A percentile compares a stretch with the other conserved stretches of the same genome.
Evolutionary conservation across 345 rosid genomes (phyloP).

Genomic region (Salix dunnii): DNA sequence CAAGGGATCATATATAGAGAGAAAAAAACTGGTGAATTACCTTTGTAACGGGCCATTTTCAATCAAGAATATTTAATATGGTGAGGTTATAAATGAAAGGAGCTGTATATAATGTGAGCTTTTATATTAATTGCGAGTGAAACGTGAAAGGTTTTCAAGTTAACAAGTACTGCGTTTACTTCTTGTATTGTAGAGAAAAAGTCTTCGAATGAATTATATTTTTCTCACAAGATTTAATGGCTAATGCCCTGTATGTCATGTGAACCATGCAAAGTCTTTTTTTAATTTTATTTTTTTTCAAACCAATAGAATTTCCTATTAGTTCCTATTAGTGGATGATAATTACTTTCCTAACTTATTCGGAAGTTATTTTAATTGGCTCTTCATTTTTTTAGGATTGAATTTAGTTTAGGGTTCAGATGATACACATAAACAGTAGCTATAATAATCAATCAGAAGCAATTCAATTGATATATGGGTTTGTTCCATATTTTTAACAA

Average conservation of each 20-base stretch:
- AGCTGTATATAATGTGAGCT: not conserved
- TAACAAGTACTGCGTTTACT: not conserved
- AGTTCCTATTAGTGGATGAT: not conserved
- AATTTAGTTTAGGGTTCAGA: too few relatives aligned
- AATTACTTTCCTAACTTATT: not conserved
- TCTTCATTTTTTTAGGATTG: not conserved
- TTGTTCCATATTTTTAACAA: too few relatives aligned
- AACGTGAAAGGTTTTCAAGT: conserved; percentile 1
- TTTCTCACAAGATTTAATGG: not conserved
- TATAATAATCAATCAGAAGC: too few relatives aligned
- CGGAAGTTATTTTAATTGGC: not conserved
- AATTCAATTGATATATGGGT: too few relatives aligned
- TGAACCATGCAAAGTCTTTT: not conserved
- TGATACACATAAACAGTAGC: too few relatives aligned
- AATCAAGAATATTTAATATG: not conserved
- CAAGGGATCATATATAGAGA: not conserved
- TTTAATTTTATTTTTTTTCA: not conserved
- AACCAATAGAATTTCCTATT: not conserved
- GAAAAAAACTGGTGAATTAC: not conserved
- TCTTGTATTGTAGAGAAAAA: not conserved
- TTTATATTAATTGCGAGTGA: not conserved
- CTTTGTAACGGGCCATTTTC: conserved; percentile 19
- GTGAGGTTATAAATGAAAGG: not conserved
- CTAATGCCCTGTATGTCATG: not conserved
- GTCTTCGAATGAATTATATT: not conserved